A percentile compares a stretch with the other conserved stretches of the same genome.
Conservation (phyloP, 1,284 basidiomycete species). For the Coniophora puteana region DNA sequence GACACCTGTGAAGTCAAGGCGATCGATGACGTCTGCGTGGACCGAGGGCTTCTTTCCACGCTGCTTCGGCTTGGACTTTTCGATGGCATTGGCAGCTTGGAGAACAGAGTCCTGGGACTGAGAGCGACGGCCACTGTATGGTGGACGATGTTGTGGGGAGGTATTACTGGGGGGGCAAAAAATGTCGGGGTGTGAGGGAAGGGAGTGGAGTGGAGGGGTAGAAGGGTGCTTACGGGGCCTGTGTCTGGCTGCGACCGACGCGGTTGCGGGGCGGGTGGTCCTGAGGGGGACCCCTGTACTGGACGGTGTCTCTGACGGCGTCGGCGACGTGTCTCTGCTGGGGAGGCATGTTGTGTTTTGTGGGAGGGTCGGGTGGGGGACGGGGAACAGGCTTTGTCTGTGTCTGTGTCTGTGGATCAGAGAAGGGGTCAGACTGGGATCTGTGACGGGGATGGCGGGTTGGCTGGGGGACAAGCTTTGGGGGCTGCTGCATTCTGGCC, state of each 20-base stretch:
- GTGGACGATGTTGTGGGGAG: constrained; percentile 25
- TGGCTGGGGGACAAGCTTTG: constrained; percentile 20
- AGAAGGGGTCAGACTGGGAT: constrained; percentile 60
- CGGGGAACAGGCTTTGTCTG: constrained; percentile 35
- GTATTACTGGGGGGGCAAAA: constrained; percentile 11
- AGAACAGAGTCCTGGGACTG: constrained; percentile 65
- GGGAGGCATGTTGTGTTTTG: constrained; percentile 29
- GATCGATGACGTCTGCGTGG: constrained; percentile 65
- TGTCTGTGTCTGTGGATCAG: constrained; percentile 38
- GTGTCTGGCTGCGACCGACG: constrained; percentile 44
- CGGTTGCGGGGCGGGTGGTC: constrained; percentile 38
- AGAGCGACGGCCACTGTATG: constrained; percentile 51
- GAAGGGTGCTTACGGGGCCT: constrained; percentile 30
- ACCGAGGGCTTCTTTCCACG: constrained; percentile 66
- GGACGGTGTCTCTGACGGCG: constrained; percentile 64
- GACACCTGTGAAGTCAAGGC: constrained; percentile 62
- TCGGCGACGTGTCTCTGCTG: constrained; percentile 45
- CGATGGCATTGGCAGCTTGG: constrained; percentile 35
- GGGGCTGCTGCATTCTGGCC: constrained; percentile 20
- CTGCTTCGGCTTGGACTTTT: constrained; percentile 53
- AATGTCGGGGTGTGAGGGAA: constrained; percentile 11
- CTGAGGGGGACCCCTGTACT: constrained; percentile 30
- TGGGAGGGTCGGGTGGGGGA: constrained; percentile 36
- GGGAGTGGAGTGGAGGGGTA: constrained; percentile 9
- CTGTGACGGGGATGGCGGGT: constrained; percentile 38